Base-by-base conservation (phyloP, 2,329 filamentous ascomycete species). In the Aschersonia sp. region DNA sequence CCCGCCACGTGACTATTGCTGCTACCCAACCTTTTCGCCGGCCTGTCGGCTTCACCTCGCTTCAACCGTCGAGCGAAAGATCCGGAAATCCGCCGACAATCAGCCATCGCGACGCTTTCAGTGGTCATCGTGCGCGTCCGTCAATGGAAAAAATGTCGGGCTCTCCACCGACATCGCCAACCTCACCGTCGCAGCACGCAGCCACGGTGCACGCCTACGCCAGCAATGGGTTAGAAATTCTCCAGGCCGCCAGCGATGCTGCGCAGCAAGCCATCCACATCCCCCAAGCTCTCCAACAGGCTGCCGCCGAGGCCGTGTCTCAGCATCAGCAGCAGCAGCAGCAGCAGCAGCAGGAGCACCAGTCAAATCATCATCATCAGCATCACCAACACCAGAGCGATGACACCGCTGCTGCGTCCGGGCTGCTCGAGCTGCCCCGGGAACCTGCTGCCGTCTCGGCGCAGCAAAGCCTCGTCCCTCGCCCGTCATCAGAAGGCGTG, bases 221-320 rank as follows among this genome's bases (percentile, higher is more conserved):
- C 46, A 69, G 65, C 57, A 71, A 70, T 55, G 66, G 68, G 35
- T 62, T 71, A 44, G 66, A 69, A 53, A 69, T 69, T 47, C 62
- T 71, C 35, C 68, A 71, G 51, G 68, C 67, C 28, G 68, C 67
- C 43, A 70, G 65, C 51, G 67, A 69, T 51, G 68, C 67, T 28
- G 67, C 67, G 31, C 65, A 68, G 51, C 20, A 20, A 20, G 63
- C 65, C 43, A 59, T 68, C 9, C 56, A 62, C 38, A 63, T 65
- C 40, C 58, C 62, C 5, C 64, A 66, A 50, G 62, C 62, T 45
- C 56, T 68, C 4, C 65, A 68, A 44, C 58, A 65, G 32, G 63
- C 60, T 43, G 62, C 65, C 31, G 59, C 61, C 40, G 59, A 59
- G 47, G 58, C 65, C 54, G 49, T 53, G 49, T 30, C 54, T 44